Percentiles rank a stretch among this genome's conserved stretches.
These are phyloP conservation scores for Phyllachora maydis DNA, from an alignment of 2,329 filamentous ascomycete genomes.

Conservation along the genomic window DNA sequence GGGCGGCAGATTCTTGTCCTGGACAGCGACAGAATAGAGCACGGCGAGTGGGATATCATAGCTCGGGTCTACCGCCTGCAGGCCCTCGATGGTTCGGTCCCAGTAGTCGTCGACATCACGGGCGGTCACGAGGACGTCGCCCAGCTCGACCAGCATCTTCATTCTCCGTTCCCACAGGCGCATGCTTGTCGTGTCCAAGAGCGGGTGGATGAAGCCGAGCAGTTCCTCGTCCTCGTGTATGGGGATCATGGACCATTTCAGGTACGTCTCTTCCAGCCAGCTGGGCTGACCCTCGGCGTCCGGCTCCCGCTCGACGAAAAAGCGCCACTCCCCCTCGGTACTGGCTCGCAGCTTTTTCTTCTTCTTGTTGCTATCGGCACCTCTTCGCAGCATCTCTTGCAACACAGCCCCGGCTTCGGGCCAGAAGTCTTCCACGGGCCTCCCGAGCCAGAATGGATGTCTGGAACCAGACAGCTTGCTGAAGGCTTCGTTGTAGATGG, in stretches of 20 bases:
- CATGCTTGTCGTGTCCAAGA: constrained; percentile 23
- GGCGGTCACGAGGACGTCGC: constrained; percentile 19
- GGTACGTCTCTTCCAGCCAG: constrained; percentile 22
- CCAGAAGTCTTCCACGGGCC: constrained; percentile 37
- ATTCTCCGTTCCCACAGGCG: constrained; percentile 25
- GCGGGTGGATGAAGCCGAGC: constrained; percentile 23
- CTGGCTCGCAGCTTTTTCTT: constrained; percentile 13
- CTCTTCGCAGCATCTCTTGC: constrained; percentile 16
- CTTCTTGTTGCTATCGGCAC: no score
- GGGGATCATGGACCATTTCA: constrained; percentile 25
- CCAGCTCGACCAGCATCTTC: constrained; percentile 26
- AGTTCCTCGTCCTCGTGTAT: constrained; percentile 19
- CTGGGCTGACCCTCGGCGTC: constrained; percentile 10
- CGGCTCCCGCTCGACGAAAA: constrained; percentile 18
- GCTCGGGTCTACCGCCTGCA: constrained; percentile 18
- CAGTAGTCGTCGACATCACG: constrained; percentile 25
- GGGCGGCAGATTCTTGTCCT: no score
- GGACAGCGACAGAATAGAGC: constrained; percentile 29
- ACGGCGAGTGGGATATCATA: constrained; percentile 30
- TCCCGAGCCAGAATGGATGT: constrained; percentile 42
- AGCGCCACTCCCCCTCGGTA: constrained; percentile 20
- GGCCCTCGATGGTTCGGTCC: constrained; percentile 19
- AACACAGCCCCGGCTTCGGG: constrained; percentile 20
- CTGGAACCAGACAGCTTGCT: constrained; percentile 37
- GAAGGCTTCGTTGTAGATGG: constrained; percentile 57